These are phyloP conservation scores for Ophiosphaerella narmari DNA, from an alignment of 2,329 filamentous ascomycete species.

Conservation along the genomic window DNA sequence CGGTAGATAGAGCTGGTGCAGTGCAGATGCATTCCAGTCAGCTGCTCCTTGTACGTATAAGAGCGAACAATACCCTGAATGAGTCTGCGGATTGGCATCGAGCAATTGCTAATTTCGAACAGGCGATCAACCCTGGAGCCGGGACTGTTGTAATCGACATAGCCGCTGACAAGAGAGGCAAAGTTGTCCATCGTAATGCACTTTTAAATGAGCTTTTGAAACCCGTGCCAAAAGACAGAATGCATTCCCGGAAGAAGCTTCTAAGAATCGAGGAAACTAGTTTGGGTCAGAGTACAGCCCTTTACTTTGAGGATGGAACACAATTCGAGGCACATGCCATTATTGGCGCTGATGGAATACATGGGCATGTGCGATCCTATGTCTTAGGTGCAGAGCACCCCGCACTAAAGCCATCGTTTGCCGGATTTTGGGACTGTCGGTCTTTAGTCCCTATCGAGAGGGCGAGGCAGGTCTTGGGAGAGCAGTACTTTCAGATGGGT, in stretches of 20 bases:
- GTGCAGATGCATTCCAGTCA: background rate
- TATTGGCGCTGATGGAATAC: constrained; percentile 38
- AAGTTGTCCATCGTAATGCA: constrained; percentile 14
- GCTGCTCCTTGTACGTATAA: background rate
- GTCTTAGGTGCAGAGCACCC: constrained; percentile 13
- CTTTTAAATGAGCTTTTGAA: constrained; percentile 12
- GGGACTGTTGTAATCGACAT: constrained; percentile 7
- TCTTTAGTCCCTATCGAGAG: too few relatives aligned
- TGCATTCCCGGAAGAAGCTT: constrained; percentile 10
- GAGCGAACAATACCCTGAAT: background rate
- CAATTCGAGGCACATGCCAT: constrained; percentile 19
- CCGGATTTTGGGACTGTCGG: background rate
- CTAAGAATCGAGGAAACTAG: constrained; percentile 14
- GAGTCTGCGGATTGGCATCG: background rate
- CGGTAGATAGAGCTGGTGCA: background rate
- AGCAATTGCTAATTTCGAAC: too few relatives aligned
- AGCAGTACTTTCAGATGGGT: too few relatives aligned
- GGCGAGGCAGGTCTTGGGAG: too few relatives aligned
- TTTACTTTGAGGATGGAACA: constrained; percentile 53
- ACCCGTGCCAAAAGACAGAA: constrained; percentile 4
- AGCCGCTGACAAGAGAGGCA: constrained; percentile 12
- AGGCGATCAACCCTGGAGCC: constrained; percentile 1
- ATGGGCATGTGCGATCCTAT: constrained; percentile 9
- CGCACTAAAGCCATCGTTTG: constrained; percentile 4
- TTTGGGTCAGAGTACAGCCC: constrained; percentile 6